Conservation (phyloP, 805 yeast genomes). For the Blastobotrys muscicola region DNA sequence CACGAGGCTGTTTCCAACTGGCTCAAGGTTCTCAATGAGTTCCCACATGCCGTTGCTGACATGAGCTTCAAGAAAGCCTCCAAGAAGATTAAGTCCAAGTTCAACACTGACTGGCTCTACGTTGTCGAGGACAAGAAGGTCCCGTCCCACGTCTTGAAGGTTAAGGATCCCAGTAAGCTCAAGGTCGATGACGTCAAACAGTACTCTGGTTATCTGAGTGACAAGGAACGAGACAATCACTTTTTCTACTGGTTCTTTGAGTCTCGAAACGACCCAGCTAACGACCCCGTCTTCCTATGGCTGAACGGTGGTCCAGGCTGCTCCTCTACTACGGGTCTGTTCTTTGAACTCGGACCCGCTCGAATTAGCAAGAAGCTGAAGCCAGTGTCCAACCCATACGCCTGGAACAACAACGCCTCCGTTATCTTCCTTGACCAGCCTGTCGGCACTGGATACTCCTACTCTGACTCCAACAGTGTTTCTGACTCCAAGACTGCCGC, state of each 20-base stretch:
- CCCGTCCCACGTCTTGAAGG: slow-evolving; percentile 47
- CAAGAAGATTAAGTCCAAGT: neutral
- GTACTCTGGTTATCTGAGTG: slow-evolving; percentile 67
- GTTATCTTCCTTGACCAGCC: slow-evolving; percentile 94
- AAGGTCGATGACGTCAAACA: slow-evolving; percentile 78
- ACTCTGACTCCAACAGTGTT: slow-evolving; percentile 61
- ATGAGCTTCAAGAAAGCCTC: slow-evolving; percentile 9
- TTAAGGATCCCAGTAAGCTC: slow-evolving; percentile 52
- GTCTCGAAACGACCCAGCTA: slow-evolving; percentile 70
- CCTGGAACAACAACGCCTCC: slow-evolving; percentile 91
- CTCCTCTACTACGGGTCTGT: slow-evolving; percentile 81
- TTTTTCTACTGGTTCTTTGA: slow-evolving; percentile 91
- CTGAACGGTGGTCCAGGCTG: slow-evolving; percentile 98
- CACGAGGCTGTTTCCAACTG: slow-evolving; percentile 18
- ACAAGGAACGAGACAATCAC: slow-evolving; percentile 79
- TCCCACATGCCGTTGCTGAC: slow-evolving; percentile 15
- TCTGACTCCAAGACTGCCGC: slow-evolving; percentile 76
- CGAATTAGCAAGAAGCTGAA: slow-evolving; percentile 58
- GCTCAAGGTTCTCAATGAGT: slow-evolving; percentile 18
- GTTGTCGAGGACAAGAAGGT: slow-evolving; percentile 45
- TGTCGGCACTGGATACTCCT: slow-evolving; percentile 88
- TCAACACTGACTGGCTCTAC: slow-evolving; percentile 15
- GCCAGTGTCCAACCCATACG: slow-evolving; percentile 71
- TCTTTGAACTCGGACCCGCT: slow-evolving; percentile 91
- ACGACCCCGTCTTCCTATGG: slow-evolving; percentile 84